Evolutionary conservation across 805 yeast genomes (phyloP).

Genomic region (Pichia californica): DNA sequence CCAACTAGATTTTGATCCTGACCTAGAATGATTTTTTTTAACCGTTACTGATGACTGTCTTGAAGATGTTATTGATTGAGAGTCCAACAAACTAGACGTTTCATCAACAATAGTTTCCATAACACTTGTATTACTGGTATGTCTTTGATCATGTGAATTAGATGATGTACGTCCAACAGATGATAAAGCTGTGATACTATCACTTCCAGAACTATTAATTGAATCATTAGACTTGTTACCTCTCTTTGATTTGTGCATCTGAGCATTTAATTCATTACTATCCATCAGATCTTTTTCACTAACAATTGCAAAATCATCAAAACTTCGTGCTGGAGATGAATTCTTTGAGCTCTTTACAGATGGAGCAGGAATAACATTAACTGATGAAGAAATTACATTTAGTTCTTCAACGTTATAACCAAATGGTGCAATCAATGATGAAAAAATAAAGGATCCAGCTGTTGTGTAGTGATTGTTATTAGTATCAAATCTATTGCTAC

Average conservation of each 20-base stretch:
- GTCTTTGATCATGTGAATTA: background rate
- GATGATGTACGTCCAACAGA: background rate
- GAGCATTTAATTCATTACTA: constrained; percentile 1
- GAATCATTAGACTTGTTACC: background rate
- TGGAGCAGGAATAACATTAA: background rate
- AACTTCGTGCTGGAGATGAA: constrained; percentile 8
- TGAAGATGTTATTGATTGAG: background rate
- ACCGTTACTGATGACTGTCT: background rate
- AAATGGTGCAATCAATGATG: constrained; percentile 9
- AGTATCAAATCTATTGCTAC: no score
- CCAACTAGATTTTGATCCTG: constrained; percentile 10
- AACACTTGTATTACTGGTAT: background rate
- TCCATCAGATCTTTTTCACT: constrained; percentile 27
- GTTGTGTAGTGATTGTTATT: no score
- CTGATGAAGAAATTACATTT: background rate
- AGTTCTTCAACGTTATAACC: background rate
- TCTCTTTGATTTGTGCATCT: constrained; percentile 1
- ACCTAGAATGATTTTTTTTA: background rate
- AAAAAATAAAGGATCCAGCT: no score
- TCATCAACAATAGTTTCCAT: background rate
- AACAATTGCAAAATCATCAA: constrained; percentile 42
- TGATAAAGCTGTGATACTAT: background rate
- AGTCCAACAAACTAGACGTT: background rate
- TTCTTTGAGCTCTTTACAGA: background rate
- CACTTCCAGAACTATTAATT: no score